Evolutionary conservation across 2,329 filamentous ascomycete species (phyloP).

Genomic region (Alternaria ethzedia): DNA sequence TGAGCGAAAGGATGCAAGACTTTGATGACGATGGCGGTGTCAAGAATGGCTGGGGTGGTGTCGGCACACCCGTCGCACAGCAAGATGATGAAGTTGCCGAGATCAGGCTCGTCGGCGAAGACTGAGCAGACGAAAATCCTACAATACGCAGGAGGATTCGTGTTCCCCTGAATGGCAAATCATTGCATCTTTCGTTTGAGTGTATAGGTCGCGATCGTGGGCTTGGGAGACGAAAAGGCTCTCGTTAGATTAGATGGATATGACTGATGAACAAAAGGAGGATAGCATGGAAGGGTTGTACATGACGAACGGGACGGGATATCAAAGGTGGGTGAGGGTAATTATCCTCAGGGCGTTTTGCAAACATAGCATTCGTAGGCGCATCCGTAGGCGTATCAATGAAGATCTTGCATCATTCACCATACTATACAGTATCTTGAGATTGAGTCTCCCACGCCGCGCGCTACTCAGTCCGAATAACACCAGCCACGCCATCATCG

Average conservation of each 20-base stretch:
- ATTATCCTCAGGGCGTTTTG: background rate
- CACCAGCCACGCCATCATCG: background rate
- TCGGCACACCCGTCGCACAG: slow-evolving; percentile 7
- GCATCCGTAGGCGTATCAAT: background rate
- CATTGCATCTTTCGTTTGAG: background rate
- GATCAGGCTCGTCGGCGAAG: slow-evolving; percentile 7
- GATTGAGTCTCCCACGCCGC: background rate
- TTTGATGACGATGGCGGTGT: slow-evolving; percentile 8
- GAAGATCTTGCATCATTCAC: background rate
- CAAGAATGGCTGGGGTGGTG: slow-evolving; percentile 4
- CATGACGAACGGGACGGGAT: background rate
- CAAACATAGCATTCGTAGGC: background rate
- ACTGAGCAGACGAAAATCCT: background rate
- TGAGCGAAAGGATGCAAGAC: slow-evolving; percentile 8
- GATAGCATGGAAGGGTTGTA: background rate
- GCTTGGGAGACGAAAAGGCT: background rate
- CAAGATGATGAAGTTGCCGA: slow-evolving; percentile 12
- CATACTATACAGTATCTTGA: background rate
- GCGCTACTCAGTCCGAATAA: background rate
- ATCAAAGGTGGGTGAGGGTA: background rate
- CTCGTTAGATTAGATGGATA: slow-evolving; percentile 4
- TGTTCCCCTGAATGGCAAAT: background rate
- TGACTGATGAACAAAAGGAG: background rate
- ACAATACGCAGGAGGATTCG: background rate
- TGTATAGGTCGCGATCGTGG: background rate